A percentile compares a stretch with the other conserved stretches of the same genome.
Conservation (phyloP, 2,329 filamentous ascomycete genomes). For the Claviceps cyperi region DNA sequence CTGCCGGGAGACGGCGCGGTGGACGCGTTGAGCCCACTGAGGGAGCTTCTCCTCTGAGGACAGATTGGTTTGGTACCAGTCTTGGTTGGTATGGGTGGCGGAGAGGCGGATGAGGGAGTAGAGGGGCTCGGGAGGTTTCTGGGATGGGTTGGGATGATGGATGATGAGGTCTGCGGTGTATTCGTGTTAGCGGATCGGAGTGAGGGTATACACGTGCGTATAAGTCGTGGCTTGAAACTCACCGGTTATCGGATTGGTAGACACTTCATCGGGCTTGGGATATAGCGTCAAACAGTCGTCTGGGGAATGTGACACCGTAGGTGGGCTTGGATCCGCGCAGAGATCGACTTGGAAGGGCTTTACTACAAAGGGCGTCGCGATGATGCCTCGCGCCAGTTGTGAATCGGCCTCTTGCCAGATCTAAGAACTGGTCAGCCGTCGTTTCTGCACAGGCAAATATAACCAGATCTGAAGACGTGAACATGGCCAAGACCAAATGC, state of each 20-base stretch:
- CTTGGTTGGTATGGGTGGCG: conserved; percentile 33
- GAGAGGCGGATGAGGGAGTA: conserved; percentile 40
- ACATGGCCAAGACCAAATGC: neutral
- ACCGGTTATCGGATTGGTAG: conserved; percentile 18
- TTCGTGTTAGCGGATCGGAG: neutral
- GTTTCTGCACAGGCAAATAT: neutral
- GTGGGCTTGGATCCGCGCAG: conserved; percentile 11
- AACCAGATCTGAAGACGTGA: neutral
- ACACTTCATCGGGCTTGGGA: conserved; percentile 16
- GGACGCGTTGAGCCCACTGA: conserved; percentile 35
- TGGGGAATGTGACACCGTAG: conserved; percentile 22
- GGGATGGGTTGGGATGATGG: conserved; percentile 15
- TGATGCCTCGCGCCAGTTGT: conserved; percentile 35
- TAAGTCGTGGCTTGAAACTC: neutral
- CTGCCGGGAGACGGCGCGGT: conserved; percentile 26
- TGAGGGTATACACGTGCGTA: neutral
- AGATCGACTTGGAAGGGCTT: conserved; percentile 37
- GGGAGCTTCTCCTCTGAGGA: conserved; percentile 15
- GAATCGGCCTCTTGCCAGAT: conserved; percentile 25
- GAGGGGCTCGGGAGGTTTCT: conserved; percentile 20
- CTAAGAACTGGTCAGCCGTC: conserved; percentile 14
- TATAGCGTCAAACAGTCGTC: conserved; percentile 34
- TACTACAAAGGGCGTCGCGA: conserved; percentile 35
- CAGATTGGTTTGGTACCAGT: conserved; percentile 40
- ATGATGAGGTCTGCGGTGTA: conserved; percentile 30